Base-by-base conservation (phyloP, 805 yeast species). In the Yarrowia porcina region DNA sequence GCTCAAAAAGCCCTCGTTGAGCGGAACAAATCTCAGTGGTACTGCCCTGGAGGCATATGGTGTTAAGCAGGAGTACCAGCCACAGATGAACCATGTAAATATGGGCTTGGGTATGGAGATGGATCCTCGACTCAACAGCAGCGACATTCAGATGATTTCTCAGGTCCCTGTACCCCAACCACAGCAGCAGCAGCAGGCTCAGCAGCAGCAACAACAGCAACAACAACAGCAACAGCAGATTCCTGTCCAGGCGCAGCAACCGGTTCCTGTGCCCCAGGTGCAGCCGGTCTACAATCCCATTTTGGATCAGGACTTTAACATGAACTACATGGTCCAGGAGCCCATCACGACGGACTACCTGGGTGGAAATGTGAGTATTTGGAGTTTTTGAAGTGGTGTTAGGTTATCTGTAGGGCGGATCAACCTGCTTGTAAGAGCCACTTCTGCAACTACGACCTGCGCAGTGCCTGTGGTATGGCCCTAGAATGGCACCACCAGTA, bases 291-390 rank as follows among this genome's bases (percentile, higher is more conserved):
- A 33, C 39, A 49, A 33, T 27, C 56, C 56, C 23, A 45, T 49
- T 21, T 38, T 49, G 15, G 56, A 49, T 39, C 56, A 49, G 56
- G 56, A 49, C 39, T 49, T 49, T 15, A 49, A 33, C 39, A 49
- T 49, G 56, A 33, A 33, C 17, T 49, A 49, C 28, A 49, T 49
- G 39, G 56, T 49, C 12, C 56, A 20, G 20, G 56, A 49, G 27
- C 56, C 56, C 17, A 49, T 49, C n/a, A 21, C 38, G 10, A 21
- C 56, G 20, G 56, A 49, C n/a, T 49, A 32, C 8, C 25, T 49
- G n/a, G 39, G 52, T 13, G 32, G 17, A 11, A 49, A 49, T 17
- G 56, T 49, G 56, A 33, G 56, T 32, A 49, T 30, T n/a, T n/a
- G n/a, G n/a, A n/a, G n/a, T n/a, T n/a, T n/a, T n/a, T n/a, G n/a